Evolutionary conservation across 148 eudicot species (phyloP), one percentile per base, ranked within the genome.

Genomic region (Rheum nobile): DNA sequence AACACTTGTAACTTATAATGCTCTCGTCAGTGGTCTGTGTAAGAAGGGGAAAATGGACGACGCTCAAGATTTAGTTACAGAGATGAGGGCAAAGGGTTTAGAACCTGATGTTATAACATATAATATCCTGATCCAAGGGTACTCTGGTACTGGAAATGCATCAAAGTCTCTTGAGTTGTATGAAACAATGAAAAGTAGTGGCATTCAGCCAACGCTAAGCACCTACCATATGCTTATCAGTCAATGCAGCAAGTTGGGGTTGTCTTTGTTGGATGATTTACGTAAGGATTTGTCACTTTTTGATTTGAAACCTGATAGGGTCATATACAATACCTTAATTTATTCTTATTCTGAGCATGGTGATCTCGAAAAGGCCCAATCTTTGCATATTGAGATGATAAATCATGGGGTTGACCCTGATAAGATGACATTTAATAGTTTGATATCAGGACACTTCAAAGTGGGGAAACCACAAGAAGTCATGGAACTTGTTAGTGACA

Each of bases 1-100:
- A 7, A 89, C 92, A 28, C 16, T 93, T 41, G 87, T 91, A 70
- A 90, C 96, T 12, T 88, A 91, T 80, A 93, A 93, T 80, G 46
- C 85, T 67, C 94, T 93, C 37, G 81, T 91, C 42, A 82, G 83
- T 44, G 98, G 89, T 44, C 82, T 87, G 50, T 84, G 94, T 83
- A 86, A 83, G 86, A 88, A 79, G 61, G 94, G 92, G 48, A 86
- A 75, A 75, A 74, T 83, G 59, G 78, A 75, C 21, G 96, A 89
- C 80, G 98, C 98, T 67, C 88, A 89, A 84, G 87, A 84, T 72
- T 76, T 87, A 72, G 74, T 79, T 61, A 71, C 52, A 38, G 82
- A 77, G 70, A 83, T 89, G 34, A 76, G 75, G 47, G 80, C 71
- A 22, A 82, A 78, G 76, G 94, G 90, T 73, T 86, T 93, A 57